A percentile compares a stretch with the other conserved stretches of the same genome.
These are phyloP conservation scores for Trichoderma koningiopsis DNA, from an alignment of 2,329 filamentous ascomycete species.

Conservation along the genomic window DNA sequence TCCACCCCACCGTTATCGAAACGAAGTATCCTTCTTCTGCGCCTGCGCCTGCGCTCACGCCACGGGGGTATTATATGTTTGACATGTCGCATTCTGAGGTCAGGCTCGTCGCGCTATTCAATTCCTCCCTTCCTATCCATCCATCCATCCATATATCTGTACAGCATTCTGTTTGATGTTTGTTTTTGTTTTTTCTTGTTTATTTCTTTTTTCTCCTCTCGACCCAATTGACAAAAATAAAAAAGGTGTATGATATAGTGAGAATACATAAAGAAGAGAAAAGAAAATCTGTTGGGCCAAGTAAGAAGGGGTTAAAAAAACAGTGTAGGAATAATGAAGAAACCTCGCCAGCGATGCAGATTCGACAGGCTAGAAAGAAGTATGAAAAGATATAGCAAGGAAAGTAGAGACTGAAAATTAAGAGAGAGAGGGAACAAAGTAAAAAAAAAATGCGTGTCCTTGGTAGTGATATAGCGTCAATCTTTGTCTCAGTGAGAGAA, in stretches of 20 bases:
- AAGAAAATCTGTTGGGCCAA: neutral
- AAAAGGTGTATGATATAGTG: constrained; percentile 15
- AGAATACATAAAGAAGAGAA: constrained; percentile 10
- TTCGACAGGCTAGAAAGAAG: neutral
- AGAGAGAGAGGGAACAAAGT: neutral
- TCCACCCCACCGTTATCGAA: constrained; percentile 25
- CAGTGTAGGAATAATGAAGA: constrained; percentile 11
- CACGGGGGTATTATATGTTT: constrained; percentile 40
- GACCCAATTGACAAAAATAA: constrained; percentile 7
- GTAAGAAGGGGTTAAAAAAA: constrained; percentile 3
- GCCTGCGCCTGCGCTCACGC: constrained; percentile 36
- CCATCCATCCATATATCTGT: constrained; percentile 16
- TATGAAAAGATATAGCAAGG: neutral
- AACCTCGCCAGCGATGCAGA: constrained; percentile 19
- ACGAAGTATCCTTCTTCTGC: constrained; percentile 29
- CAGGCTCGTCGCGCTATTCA: constrained; percentile 26
- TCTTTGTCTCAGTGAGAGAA: constrained; percentile 22
- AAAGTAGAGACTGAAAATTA: constrained; percentile 5
- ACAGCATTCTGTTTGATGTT: constrained; percentile 15
- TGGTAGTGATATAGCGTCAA: constrained; percentile 19
- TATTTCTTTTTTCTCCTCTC: neutral
- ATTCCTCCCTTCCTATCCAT: constrained; percentile 4
- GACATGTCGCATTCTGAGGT: constrained; percentile 32
- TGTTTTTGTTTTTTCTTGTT: neutral
- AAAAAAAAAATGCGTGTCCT: neutral